phyloP scores from a whole-genome alignment of 129 eudicot genomes.

The Flaveria brownii region DNA sequence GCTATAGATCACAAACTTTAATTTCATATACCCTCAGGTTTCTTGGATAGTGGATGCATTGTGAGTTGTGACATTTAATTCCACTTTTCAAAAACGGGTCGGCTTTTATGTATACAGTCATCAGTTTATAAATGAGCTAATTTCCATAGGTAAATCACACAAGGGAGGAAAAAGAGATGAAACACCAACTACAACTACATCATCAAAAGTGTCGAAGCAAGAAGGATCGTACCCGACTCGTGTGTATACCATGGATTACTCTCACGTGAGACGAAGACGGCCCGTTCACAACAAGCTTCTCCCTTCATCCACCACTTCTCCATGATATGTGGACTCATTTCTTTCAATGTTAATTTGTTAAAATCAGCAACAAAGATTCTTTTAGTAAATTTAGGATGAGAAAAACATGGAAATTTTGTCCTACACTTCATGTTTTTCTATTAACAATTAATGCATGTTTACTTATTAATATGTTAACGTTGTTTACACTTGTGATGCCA shows the following conservation, averaged over 20 bases:
- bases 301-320: constrained; percentile 23
- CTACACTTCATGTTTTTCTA: constrained; percentile 7
- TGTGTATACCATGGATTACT: constrained; percentile 27
- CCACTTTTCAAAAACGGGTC: too few relatives aligned
- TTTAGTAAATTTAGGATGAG: constrained; percentile 8
- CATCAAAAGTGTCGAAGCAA: constrained; percentile 13
- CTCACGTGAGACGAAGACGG: constrained; percentile 16
- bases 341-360: neutral
- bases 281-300: constrained; percentile 30
- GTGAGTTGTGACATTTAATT: too few relatives aligned
- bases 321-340: neutral
- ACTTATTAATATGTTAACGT: neutral
- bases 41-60: too few relatives aligned
- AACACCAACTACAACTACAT: neutral
- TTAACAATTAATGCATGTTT: neutral
- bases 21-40: neutral
- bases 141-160: constrained; percentile 1
- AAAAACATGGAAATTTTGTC: constrained; percentile 9
- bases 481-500: neutral
- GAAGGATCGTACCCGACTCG: neutral
- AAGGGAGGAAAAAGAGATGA: neutral
- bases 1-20: neutral
- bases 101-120: neutral
- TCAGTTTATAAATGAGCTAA: neutral
- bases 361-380: constrained; percentile 7